Evolutionary conservation across 306 rosid species (phyloP), one percentile per base, ranked within the genome.

Genomic region (Morella rubra): DNA sequence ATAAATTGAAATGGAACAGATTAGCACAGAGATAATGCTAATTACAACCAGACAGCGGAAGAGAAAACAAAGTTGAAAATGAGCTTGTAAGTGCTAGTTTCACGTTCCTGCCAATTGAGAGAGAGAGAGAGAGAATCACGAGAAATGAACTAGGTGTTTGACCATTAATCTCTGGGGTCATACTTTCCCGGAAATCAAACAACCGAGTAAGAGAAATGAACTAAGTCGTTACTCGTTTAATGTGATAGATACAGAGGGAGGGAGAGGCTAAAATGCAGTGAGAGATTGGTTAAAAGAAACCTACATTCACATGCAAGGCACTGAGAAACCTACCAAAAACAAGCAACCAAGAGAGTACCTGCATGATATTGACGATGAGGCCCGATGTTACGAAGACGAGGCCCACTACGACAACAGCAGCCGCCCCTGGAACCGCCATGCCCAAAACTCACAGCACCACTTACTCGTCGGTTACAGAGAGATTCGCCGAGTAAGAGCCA

Each of bases 361-460:
- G 98, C 75, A 90, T 61, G 88, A 92, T 80, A 86, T 95, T 95
- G 76, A 90, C 86, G 41, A 87, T 69, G 80, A 95, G 97, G 49
- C 98, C 98, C 0, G 98, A 95, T 44, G 86, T 66, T 78, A 95
- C 84, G 93, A 95, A 95, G 84, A 95, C 88, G 22, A 95, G 45
- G 44, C 97, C 97, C 81, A 95, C 53, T 59, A 97, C 97, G n/a
- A 95, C 86, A 75, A 95, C 81, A 45, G 86, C 91, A 82, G 86
- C 90, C 44, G 92, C 97, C 7, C 91, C 97, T 37, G 90, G 84
- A 90, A 88, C 73, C 82, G 96, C 90, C 98, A 95, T 95, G 77
- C 79, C 86, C 84, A 64, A 53, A 24, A 60, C 84, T 16, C 44
- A 49, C 58, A 19, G 24, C 54, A 10, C 44, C 42, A 52, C 69